Conservation (phyloP, 1,284 basidiomycete genomes). For the Pseudozyma pruni region DNA sequence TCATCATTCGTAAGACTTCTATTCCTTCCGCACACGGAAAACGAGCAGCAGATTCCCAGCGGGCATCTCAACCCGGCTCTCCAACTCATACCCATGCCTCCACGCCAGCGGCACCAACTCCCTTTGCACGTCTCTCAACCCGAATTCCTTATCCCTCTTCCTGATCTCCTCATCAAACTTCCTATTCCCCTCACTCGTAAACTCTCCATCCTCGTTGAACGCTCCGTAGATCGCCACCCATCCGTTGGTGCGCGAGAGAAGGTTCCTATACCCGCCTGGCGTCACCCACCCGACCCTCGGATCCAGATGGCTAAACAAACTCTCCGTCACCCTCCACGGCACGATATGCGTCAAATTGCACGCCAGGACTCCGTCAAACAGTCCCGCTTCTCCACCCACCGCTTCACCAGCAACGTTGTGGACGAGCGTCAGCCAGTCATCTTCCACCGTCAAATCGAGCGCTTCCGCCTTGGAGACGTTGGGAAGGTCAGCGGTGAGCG, state of each 20-base stretch:
- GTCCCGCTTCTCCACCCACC: conserved; percentile 4
- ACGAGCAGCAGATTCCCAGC: conserved; percentile 45
- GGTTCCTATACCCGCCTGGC: conserved; percentile 22
- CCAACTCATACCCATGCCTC: conserved; percentile 37
- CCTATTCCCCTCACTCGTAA: conserved; percentile 38
- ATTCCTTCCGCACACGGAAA: conserved; percentile 23
- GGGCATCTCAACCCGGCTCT: conserved; percentile 40
- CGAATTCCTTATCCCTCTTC: conserved; percentile 36
- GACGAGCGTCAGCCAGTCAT: conserved; percentile 40
- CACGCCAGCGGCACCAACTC: conserved; percentile 39
- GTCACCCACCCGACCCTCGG: conserved; percentile 35
- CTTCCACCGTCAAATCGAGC: conserved; percentile 36
- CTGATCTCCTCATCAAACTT: conserved; percentile 48
- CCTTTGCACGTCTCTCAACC: conserved; percentile 43
- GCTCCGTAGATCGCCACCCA: conserved; percentile 55
- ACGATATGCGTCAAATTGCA: conserved; percentile 51
- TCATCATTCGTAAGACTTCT: no score
- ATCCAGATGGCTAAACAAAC: conserved; percentile 46
- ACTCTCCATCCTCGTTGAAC: conserved; percentile 43
- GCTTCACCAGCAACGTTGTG: conserved; percentile 21
- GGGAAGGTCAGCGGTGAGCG: conserved; percentile 2
- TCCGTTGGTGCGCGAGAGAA: conserved; percentile 19
- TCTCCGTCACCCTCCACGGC: conserved; percentile 41
- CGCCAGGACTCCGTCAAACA: conserved; percentile 41
- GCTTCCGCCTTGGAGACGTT: conserved; percentile 33